Evolutionary conservation across 306 rosid species (phyloP), one percentile per base, ranked within the genome.

Genomic region (Prunus mongolica): DNA sequence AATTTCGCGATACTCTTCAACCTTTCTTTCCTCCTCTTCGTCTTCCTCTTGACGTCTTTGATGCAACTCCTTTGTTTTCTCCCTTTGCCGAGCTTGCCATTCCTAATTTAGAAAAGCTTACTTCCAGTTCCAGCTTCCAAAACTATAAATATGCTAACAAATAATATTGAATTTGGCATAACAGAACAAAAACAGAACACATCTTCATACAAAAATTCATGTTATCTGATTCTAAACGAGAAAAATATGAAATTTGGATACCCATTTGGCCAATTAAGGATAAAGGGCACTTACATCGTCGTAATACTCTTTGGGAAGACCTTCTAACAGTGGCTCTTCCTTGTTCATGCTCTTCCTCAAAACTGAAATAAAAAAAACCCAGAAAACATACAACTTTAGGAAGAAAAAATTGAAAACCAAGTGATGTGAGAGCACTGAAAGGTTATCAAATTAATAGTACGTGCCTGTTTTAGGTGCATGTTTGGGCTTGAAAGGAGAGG

Each of bases 81-180:
- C 81, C 74, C 87, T 92, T 73, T 88, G 97, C 9, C 9, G 84
- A 46, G 96, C 89, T 95, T 95, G 98, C 98, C 98, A 95, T 88
- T 92, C 97, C 97, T 94, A 79, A 79, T 20, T 32, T 44, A 76
- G 50, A 78, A 25, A 67, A 67, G 63, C 73, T 88, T 69, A 87
- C 76, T 83, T 74, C 84, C 47, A 79, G 3, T 54, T 41, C 63
- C 54, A 72, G 20, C 47, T 65, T 50, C 74, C 24, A 67, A 46
- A 60, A 62, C n/a, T 41, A 79, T 13, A 47, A 72, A 38, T 13
- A 72, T 32, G n/a, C 41, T 44, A 49, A 44, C 45, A 45, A 60
- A 57, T 52, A 44, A 45, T 34, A 56, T 14, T 41, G 30, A 2
- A 28, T 28, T 62, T 25, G 65, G 19, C 19, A 25, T 2, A 14